These are phyloP conservation scores for Eucalyptus urophylla DNA, from an alignment of 345 rosid species.

Conservation along the genomic window DNA sequence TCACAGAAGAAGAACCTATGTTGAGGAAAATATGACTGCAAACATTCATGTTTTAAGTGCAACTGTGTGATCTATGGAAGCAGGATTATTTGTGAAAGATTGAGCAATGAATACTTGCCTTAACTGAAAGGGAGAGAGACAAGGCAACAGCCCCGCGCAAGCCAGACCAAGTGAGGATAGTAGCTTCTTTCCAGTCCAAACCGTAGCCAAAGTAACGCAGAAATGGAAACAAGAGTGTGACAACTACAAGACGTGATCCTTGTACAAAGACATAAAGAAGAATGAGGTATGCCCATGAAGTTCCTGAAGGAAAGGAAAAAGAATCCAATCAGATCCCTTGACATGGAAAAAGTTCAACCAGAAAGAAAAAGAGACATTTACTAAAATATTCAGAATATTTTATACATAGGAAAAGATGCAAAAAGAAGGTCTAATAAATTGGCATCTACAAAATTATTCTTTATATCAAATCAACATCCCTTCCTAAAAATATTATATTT, in stretches of 20 bases:
- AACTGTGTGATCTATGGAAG: neutral
- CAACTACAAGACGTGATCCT: slow-evolving; percentile 61
- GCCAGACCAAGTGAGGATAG: slow-evolving; percentile 84
- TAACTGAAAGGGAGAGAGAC: slow-evolving; percentile 79
- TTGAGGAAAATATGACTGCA: neutral
- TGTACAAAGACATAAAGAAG: slow-evolving; percentile 66
- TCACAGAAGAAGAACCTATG: neutral
- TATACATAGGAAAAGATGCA: neutral
- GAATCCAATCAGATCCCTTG: neutral
- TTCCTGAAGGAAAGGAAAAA: slow-evolving; percentile 27
- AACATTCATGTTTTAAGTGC: neutral
- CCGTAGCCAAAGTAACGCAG: slow-evolving; percentile 74
- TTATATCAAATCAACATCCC: neutral
- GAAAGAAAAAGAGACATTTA: neutral
- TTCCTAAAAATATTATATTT: neutral
- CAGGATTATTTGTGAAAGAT: neutral
- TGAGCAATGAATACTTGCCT: slow-evolving; percentile 41
- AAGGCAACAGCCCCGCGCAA: slow-evolving; percentile 93
- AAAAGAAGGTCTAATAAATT: neutral
- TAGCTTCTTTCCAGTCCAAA: slow-evolving; percentile 87
- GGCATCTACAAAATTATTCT: neutral
- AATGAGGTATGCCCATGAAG: slow-evolving; percentile 70
- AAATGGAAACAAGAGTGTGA: slow-evolving; percentile 51
- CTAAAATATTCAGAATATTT: neutral
- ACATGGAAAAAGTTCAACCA: neutral